Percentiles rank a stretch among this genome's conserved stretches.
phyloP scores from a whole-genome alignment of 1,139 yeast genomes.

The Maudiozyma humilis region DNA sequence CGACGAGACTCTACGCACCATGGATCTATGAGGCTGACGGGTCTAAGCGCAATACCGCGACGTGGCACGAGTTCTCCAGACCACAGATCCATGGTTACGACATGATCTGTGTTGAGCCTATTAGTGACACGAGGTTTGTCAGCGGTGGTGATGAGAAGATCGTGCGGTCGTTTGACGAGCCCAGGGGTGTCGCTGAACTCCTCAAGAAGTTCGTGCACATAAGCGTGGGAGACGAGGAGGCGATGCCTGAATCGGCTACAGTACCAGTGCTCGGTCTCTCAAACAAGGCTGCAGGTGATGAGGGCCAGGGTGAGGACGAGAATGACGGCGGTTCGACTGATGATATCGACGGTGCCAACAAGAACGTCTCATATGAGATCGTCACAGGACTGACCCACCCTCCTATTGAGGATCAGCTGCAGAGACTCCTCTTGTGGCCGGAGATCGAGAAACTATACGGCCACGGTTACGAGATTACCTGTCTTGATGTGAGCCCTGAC shows the following conservation, averaged over 20 bases:
- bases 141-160: constrained; percentile 97
- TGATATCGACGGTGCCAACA: constrained; percentile 36
- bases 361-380: constrained; percentile 37
- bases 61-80: constrained; percentile 89
- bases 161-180: constrained; percentile 80
- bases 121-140: constrained; percentile 58
- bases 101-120: constrained; percentile 72
- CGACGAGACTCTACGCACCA: constrained; percentile 73
- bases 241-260: constrained; percentile 63
- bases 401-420: constrained; percentile 83
- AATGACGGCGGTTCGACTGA: constrained; percentile 22
- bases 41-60: constrained; percentile 23
- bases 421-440: constrained; percentile 89
- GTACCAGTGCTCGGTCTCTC: constrained; percentile 92
- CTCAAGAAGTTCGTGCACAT: constrained; percentile 50
- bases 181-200: constrained; percentile 64
- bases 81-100: constrained; percentile 99
- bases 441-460: constrained; percentile 92
- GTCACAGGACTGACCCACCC: constrained; percentile 42
- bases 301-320: constrained; percentile 35
- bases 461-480: constrained; percentile 89
- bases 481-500: constrained; percentile 65
- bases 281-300: constrained; percentile 66
- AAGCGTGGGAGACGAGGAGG: constrained; percentile 20
- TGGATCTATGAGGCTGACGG: constrained; percentile 39